These are phyloP conservation scores for Ganoderma lingzhi DNA, from an alignment of 1,284 basidiomycete genomes.

Conservation along the genomic window DNA sequence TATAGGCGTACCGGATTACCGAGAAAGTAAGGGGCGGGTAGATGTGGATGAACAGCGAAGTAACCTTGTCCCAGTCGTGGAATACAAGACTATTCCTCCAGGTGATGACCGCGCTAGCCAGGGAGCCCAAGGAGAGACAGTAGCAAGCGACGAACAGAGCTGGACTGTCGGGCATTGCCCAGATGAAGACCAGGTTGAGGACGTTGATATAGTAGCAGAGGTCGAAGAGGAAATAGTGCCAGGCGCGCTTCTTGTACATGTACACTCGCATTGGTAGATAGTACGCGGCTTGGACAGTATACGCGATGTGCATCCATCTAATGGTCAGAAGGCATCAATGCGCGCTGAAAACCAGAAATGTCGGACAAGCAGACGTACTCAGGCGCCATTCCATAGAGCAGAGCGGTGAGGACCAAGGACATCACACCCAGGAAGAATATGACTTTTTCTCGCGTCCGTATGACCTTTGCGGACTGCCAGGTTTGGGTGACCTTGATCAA, in stretches of 20 bases:
- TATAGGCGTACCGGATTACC: slow-evolving; percentile 73
- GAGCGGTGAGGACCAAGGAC: slow-evolving; percentile 83
- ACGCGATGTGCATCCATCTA: slow-evolving; percentile 82
- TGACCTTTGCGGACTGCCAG: slow-evolving; percentile 92
- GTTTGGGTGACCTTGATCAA: slow-evolving; percentile 76
- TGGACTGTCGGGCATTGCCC: slow-evolving; percentile 80
- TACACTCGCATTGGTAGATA: slow-evolving; percentile 86
- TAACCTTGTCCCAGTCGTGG: slow-evolving; percentile 94
- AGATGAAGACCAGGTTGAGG: slow-evolving; percentile 89
- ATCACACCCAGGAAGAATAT: slow-evolving; percentile 94
- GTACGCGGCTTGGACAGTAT: slow-evolving; percentile 78
- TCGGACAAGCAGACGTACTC: slow-evolving; percentile 63
- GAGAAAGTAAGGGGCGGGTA: slow-evolving; percentile 89
- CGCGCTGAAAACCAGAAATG: slow-evolving; percentile 12
- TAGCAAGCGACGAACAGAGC: slow-evolving; percentile 88
- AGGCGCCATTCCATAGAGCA: slow-evolving; percentile 85
- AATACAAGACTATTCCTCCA: slow-evolving; percentile 98
- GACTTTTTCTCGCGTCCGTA: slow-evolving; percentile 90
- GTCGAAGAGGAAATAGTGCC: slow-evolving; percentile 96
- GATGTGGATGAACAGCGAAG: slow-evolving; percentile 90
- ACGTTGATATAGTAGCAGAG: slow-evolving; percentile 92
- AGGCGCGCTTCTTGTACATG: slow-evolving; percentile 86
- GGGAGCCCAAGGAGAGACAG: slow-evolving; percentile 86
- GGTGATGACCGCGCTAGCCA: slow-evolving; percentile 94
- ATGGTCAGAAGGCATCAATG: slow-evolving; percentile 8